Evolutionary conservation across 1,284 basidiomycete genomes (phyloP), one percentile per base, ranked within the genome.

Genomic region (Hemileia vastatrix): DNA sequence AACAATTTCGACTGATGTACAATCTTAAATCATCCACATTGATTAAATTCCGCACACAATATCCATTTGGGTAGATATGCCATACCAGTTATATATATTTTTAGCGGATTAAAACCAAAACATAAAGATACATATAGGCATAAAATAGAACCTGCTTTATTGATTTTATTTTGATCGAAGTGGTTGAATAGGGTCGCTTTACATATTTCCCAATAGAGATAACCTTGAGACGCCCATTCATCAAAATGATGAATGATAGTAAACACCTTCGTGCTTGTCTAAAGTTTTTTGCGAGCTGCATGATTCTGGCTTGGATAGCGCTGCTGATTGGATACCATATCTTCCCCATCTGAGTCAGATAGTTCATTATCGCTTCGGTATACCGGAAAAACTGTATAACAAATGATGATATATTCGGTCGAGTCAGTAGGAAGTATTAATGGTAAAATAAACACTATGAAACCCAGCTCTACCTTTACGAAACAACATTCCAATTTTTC

Each of bases 401-500:
- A 45, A 45, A 45, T 18, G 21, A 45, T 3, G 6, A 1, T 1
- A 24, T 18, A 50, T 50, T n/a, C n/a, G n/a, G n/a, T n/a, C n/a
- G n/a, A n/a, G n/a, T n/a, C n/a, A n/a, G n/a, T n/a, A n/a, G n/a
- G n/a, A n/a, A n/a, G n/a, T n/a, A n/a, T n/a, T n/a, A n/a, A n/a
- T 27, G 15, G 18, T 21, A 50, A 23, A 23, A 48, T 6, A 48
- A 48, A 48, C 8, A 19, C 8, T 8, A 48, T 36, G 33, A 21
- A 21, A 32, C 18, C 9, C 40, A n/a, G n/a, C n/a, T n/a, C 1
- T 11, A 61, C 58, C 58, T 61, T 61, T 61, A 8, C 58, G n/a
- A 31, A 61, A 61, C 11, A 61, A 31, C 31, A 54, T 61, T 19
- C 58, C 40, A 45, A 61, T 61, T 21, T 61, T 61, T 1, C 58